Percentiles rank a stretch among this genome's conserved stretches.
Evolutionary conservation across 495 filamentous ascomycete genomes (phyloP).

Genomic region (Penicillium crystallinum): DNA sequence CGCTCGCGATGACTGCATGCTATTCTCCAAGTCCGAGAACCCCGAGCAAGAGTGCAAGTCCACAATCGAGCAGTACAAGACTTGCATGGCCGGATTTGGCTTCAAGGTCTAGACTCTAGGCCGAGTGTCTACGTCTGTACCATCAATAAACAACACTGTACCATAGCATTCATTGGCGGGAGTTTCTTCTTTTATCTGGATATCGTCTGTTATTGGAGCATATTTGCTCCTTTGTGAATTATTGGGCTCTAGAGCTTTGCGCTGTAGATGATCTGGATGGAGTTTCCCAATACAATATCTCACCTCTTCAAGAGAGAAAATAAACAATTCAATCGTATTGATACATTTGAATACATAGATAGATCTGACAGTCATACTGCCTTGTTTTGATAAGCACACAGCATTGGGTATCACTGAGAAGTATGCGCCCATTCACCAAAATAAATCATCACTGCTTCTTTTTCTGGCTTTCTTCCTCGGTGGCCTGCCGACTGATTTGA

Average conservation of each 20-base stretch:
- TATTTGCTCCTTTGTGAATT: neutral
- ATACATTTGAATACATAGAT: neutral
- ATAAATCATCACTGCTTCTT: constrained; percentile 34
- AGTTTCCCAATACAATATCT: constrained; percentile 12
- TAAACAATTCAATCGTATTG: neutral
- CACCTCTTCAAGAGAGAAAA: constrained; percentile 8
- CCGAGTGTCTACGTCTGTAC: constrained; percentile 5
- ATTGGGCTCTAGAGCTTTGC: neutral
- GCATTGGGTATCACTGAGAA: constrained; percentile 31
- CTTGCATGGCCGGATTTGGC: constrained; percentile 89
- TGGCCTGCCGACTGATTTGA: constrained; percentile 21
- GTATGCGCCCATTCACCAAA: constrained; percentile 7
- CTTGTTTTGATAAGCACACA: constrained; percentile 2
- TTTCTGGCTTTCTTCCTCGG: constrained; percentile 30
- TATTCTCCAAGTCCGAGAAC: constrained; percentile 77
- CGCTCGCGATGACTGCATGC: constrained; percentile 94
- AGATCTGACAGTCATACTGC: neutral
- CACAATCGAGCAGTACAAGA: constrained; percentile 78
- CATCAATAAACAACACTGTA: constrained; percentile 19
- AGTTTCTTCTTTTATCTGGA: constrained; percentile 17
- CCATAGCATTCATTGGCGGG: constrained; percentile 22
- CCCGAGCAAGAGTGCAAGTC: constrained; percentile 72
- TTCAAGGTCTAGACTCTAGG: constrained; percentile 60
- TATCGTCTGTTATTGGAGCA: constrained; percentile 2
- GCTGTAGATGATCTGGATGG: neutral